Evolutionary conservation across 352 stramenopile genomes (phyloP).

Genomic region (Pythium volutum): DNA sequence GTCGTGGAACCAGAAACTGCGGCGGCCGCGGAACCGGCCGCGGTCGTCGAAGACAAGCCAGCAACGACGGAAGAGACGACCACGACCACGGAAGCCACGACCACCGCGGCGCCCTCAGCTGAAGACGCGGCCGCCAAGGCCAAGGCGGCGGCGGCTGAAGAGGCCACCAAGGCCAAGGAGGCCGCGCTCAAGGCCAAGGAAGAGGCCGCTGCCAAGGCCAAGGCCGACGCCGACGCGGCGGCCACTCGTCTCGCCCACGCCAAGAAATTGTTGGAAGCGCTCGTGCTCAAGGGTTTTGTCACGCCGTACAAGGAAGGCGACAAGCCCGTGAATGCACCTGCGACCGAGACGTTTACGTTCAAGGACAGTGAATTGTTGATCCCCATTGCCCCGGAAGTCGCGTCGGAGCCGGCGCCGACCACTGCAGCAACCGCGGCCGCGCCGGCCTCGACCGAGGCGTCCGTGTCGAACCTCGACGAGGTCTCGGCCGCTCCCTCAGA

Average conservation of each 20-base stretch:
- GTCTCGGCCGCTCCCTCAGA: neutral
- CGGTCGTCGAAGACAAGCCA: neutral
- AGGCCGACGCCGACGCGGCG: slow-evolving; percentile 3
- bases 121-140: neutral
- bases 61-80: neutral
- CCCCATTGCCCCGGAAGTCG: slow-evolving; percentile 32
- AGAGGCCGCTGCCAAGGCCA: slow-evolving; percentile 5
- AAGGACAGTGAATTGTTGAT: slow-evolving; percentile 47
- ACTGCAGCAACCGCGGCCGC: neutral
- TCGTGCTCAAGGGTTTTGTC: slow-evolving; percentile 28
- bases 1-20: neutral
- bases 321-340: slow-evolving; percentile 13
- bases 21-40: neutral
- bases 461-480: neutral
- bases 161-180: slow-evolving; percentile 14
- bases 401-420: slow-evolving; percentile 6
- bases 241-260: slow-evolving; percentile 11
- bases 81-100: neutral
- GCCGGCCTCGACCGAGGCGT: neutral
- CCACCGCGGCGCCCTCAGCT: neutral
- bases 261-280: slow-evolving; percentile 26
- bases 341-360: slow-evolving; percentile 36
- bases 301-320: slow-evolving; percentile 33
- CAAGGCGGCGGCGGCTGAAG: slow-evolving; percentile 1
- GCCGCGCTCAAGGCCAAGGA: slow-evolving; percentile 1